phyloP scores from a whole-genome alignment of 345 rosid genomes.

The Citropsis articulata region DNA sequence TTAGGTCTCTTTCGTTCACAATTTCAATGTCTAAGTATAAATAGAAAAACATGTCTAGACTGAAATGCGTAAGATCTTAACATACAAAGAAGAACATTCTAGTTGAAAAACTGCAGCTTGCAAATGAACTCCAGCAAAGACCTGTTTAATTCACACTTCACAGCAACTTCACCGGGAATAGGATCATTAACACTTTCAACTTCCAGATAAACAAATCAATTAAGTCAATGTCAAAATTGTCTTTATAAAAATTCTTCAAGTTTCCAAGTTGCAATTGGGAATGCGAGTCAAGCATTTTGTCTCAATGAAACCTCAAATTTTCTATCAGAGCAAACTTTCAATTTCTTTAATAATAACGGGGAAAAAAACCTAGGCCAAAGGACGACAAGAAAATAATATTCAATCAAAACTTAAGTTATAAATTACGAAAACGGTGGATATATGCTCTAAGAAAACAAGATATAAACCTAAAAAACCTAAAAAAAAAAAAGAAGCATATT shows the following conservation, averaged over 20 bases:
- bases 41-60: background rate
- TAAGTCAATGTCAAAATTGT: background rate
- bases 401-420: background rate
- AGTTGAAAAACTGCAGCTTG: background rate
- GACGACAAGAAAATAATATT: background rate
- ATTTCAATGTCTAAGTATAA: too few species aligned
- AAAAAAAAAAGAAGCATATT: background rate
- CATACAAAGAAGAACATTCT: background rate
- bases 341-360: background rate
- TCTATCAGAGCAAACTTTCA: background rate
- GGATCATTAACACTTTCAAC: background rate
- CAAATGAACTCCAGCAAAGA: conserved; percentile 1
- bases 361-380: background rate
- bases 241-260: background rate
- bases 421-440: background rate
- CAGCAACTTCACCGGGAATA: background rate
- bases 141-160: background rate
- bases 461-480: background rate
- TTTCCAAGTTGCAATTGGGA: background rate
- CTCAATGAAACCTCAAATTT: background rate
- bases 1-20: too few species aligned
- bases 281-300: background rate
- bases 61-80: background rate
- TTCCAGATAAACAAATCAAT: too few species aligned
- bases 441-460: background rate